Evolutionary conservation across 2,329 filamentous ascomycete species (phyloP).

Genomic region (Colletotrichum aenigma): DNA sequence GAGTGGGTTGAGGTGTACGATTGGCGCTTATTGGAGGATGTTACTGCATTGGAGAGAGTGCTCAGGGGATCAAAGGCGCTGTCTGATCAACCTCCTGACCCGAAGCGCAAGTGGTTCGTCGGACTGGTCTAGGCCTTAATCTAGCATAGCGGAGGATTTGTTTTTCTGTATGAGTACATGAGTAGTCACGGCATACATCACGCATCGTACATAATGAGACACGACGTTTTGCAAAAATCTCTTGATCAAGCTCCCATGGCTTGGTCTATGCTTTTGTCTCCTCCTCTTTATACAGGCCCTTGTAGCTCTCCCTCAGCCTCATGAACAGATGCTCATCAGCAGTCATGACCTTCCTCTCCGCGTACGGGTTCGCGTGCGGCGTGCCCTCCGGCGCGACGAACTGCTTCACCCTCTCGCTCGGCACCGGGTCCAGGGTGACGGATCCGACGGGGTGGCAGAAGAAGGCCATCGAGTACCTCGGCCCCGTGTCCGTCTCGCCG

Average conservation of each 20-base stretch:
- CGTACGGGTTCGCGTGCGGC: conserved; percentile 48
- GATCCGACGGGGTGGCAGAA: conserved; percentile 68
- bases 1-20: conserved; percentile 49
- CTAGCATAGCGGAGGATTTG: neutral
- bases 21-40: conserved; percentile 48
- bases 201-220: neutral
- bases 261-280: conserved; percentile 3
- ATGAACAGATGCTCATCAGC: conserved; percentile 68
- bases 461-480: conserved; percentile 70
- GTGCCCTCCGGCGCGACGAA: conserved; percentile 37
- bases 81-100: conserved; percentile 27
- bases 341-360: conserved; percentile 61
- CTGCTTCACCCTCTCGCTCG: conserved; percentile 59
- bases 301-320: conserved; percentile 64
- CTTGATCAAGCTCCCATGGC: neutral
- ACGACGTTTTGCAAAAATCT: neutral
- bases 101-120: conserved; percentile 49
- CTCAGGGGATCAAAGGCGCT: neutral
- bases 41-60: conserved; percentile 42
- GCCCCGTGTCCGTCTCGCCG: conserved; percentile 53
- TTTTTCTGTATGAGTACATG: neutral
- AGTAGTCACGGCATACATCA: neutral
- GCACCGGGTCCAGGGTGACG: conserved; percentile 60
- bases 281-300: conserved; percentile 55
- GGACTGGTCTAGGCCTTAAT: conserved; percentile 37